These are phyloP conservation scores for Abortiporus biennis DNA, from an alignment of 1,284 basidiomycete genomes.

Conservation along the genomic window DNA sequence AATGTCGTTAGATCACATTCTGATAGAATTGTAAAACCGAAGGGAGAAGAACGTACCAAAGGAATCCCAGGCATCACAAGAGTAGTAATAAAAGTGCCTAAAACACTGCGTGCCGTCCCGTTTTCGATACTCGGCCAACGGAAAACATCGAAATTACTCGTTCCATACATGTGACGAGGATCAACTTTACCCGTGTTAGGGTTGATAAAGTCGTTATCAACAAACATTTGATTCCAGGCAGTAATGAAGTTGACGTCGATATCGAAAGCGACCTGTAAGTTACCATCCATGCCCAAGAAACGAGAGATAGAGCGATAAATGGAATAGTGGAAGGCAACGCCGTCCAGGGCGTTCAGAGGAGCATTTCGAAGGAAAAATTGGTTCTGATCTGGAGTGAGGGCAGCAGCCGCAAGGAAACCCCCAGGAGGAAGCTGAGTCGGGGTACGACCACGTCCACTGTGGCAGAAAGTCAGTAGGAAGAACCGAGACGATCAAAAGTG, in stretches of 20 bases:
- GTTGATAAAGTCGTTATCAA: conserved; percentile 83
- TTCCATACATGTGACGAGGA: conserved; percentile 84
- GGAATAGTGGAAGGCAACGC: conserved; percentile 87
- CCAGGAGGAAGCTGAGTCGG: conserved; percentile 57
- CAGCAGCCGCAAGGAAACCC: conserved; percentile 65
- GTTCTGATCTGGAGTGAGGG: conserved; percentile 49
- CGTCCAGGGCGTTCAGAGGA: conserved; percentile 61
- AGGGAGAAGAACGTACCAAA: conserved; percentile 39
- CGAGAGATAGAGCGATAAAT: conserved; percentile 79
- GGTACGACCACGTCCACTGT: conserved; percentile 80
- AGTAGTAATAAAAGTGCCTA: conserved; percentile 74
- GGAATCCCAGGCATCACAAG: conserved; percentile 85
- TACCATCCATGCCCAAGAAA: conserved; percentile 91
- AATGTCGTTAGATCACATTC: background rate
- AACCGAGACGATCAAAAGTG: background rate
- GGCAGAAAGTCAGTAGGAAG: conserved; percentile 3
- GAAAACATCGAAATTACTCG: conserved; percentile 90
- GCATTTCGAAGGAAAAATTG: conserved; percentile 77
- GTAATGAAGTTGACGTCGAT: conserved; percentile 75
- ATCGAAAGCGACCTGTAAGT: conserved; percentile 83
- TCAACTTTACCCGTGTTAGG: conserved; percentile 60
- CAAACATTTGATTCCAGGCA: conserved; percentile 87
- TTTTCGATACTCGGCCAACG: conserved; percentile 85
- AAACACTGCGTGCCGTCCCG: conserved; percentile 68
- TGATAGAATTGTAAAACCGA: background rate